These are phyloP conservation scores for Sodiomyces alkalinus DNA, from an alignment of 2,329 filamentous ascomycete species.

Conservation along the genomic window DNA sequence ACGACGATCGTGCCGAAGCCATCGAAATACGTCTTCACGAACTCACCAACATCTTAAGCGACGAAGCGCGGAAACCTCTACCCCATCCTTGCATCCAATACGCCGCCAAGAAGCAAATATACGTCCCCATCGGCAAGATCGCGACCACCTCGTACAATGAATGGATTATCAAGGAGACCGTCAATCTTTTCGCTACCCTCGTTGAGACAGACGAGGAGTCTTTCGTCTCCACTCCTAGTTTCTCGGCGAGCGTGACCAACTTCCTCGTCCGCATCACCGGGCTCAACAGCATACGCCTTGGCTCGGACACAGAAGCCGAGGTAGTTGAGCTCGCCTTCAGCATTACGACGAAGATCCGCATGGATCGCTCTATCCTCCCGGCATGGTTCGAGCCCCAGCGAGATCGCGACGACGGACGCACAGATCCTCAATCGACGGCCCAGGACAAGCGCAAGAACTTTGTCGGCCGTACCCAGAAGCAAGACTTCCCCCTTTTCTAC, in stretches of 20 bases:
- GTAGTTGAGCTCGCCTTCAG: slow-evolving; percentile 91
- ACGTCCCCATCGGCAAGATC: slow-evolving; percentile 78
- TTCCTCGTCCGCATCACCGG: slow-evolving; percentile 68
- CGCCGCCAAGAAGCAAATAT: slow-evolving; percentile 74
- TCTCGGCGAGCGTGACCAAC: slow-evolving; percentile 76
- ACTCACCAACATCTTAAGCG: slow-evolving; percentile 59
- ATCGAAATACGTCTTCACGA: slow-evolving; percentile 48
- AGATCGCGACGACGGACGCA: slow-evolving; percentile 12
- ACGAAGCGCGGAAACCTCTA: slow-evolving; percentile 75
- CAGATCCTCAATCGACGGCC: slow-evolving; percentile 13
- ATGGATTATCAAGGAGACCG: slow-evolving; percentile 69
- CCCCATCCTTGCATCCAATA: slow-evolving; percentile 88
- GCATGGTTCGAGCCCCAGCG: slow-evolving; percentile 58
- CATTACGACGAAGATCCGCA: slow-evolving; percentile 86
- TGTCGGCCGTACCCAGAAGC: slow-evolving; percentile 70
- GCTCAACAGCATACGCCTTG: slow-evolving; percentile 55
- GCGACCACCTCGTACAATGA: slow-evolving; percentile 74
- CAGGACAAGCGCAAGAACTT: slow-evolving; percentile 60
- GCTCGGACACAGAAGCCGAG: slow-evolving; percentile 69
- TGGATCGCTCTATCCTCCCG: slow-evolving; percentile 73
- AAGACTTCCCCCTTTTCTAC: slow-evolving; percentile 93
- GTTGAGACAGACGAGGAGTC: slow-evolving; percentile 95
- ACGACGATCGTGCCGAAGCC: slow-evolving; percentile 45
- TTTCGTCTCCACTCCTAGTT: slow-evolving; percentile 73
- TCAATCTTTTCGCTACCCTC: slow-evolving; percentile 76